Evolutionary conservation across 2,329 filamentous ascomycete genomes (phyloP).

Genomic region (Botrytis aclada): DNA sequence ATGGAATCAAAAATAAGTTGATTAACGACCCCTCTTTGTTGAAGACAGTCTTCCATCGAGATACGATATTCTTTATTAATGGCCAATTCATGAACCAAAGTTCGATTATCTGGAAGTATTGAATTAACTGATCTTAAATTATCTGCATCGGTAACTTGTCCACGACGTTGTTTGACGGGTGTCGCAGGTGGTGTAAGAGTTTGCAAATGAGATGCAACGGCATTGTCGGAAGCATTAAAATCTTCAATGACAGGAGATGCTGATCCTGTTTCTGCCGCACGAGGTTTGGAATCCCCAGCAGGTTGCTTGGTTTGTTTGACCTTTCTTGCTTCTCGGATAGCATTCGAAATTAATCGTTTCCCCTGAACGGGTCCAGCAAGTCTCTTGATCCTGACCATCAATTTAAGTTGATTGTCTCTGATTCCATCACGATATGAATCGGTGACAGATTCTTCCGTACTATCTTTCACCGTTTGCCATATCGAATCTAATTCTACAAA

Average conservation of each 20-base stretch:
- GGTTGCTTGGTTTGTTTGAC: constrained; percentile 62
- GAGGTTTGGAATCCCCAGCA: constrained; percentile 66
- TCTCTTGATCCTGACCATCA: constrained; percentile 76
- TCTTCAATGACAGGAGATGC: constrained; percentile 41
- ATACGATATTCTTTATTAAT: constrained; percentile 78
- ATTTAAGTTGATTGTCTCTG: constrained; percentile 73
- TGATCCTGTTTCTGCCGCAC: constrained; percentile 47
- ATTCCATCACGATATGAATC: constrained; percentile 78
- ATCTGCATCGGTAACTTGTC: constrained; percentile 30
- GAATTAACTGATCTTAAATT: constrained; percentile 41
- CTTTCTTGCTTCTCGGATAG: constrained; percentile 68
- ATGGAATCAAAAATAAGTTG: constrained; percentile 57
- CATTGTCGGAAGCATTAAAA: constrained; percentile 42
- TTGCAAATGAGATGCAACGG: constrained; percentile 44
- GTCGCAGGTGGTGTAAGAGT: constrained; percentile 54
- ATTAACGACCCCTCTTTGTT: constrained; percentile 59
- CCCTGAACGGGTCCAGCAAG: constrained; percentile 69
- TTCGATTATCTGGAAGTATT: constrained; percentile 66
- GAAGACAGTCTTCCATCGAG: constrained; percentile 55
- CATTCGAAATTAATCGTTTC: constrained; percentile 69
- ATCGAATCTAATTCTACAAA: constrained; percentile 83
- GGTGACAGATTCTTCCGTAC: constrained; percentile 68
- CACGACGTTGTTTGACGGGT: constrained; percentile 37
- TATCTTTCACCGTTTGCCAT: constrained; percentile 78
- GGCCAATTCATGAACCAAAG: constrained; percentile 74